Base-by-base conservation (phyloP, 2,329 filamentous ascomycete species). In the Macrophomina tecta region DNA sequence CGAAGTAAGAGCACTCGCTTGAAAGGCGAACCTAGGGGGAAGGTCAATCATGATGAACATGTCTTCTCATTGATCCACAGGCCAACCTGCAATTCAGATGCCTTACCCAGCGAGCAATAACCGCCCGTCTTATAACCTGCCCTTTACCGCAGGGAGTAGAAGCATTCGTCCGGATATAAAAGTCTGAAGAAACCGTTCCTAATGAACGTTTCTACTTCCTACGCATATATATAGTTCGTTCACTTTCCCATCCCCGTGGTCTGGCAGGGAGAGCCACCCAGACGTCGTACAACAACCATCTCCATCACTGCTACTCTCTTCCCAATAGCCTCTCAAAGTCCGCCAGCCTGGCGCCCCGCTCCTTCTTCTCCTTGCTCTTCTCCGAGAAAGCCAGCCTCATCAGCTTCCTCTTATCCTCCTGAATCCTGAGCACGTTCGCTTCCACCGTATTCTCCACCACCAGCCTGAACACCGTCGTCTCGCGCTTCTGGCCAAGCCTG, bases 401-500 rank as follows among this genome's bases (percentile, higher is more conserved):
- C 61, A 97, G 79, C 73, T 90, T 85, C 48, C 93, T 85, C 83
- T 97, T 97, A 72, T 91, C 87, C 46, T 86, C 83, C 77, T 97
- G 93, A 55, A 96, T 89, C 18, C 88, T 85, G 45, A 97, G 81
- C 23, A 97, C 93, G 0, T 89, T 84, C 76, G 97, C 91, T 77
- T 97, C 94, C 5, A 97, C 88, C 7, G 87, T 91, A 0, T 84
- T 86, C 72, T 97, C 91, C 81, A 97, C 90, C 1, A 97, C 87
- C 9, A 97, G 82, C 55, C 93, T 84, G 83, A 92, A 95, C 1
- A 97, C 89, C 1, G 88, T 93, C 0, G 90, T 93, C 68, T 89
- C 86, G 45, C 91, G 86, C 69, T 85, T 94, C 80, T 97, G 94
- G 0, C 95, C 77, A 0, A 79, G 65, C 7, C 77, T 70, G 63